Evolutionary conservation across 768 basidiomycete species (phyloP).

Genomic region (Trametes villosa): DNA sequence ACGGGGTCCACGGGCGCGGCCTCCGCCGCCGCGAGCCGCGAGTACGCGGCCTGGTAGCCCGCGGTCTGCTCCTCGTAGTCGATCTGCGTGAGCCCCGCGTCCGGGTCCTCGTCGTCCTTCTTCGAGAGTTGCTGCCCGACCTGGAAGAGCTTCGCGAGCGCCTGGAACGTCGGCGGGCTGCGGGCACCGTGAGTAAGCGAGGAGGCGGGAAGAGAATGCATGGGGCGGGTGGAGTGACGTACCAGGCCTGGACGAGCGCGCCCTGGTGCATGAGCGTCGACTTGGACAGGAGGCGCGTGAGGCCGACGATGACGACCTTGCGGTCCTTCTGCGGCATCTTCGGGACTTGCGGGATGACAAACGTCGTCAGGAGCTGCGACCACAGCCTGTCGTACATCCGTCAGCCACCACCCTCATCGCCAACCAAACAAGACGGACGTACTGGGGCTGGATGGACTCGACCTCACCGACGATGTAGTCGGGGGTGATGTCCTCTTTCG

Average conservation of each 20-base stretch:
- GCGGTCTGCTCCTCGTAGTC: conserved; percentile 90
- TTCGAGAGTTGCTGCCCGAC: conserved; percentile 71
- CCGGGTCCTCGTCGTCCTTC: conserved; percentile 52
- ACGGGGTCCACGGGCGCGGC: conserved; percentile 41
- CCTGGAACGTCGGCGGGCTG: conserved; percentile 74
- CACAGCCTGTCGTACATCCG: conserved; percentile 58
- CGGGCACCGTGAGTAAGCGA: background rate
- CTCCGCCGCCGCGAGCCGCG: conserved; percentile 76
- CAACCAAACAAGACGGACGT: conserved; percentile 30
- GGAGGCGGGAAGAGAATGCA: background rate
- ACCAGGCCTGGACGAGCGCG: conserved; percentile 71
- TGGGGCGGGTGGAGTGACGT: conserved; percentile 19
- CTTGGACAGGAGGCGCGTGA: conserved; percentile 78
- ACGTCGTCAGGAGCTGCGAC: conserved; percentile 75
- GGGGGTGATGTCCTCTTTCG: conserved; percentile 73
- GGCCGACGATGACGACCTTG: conserved; percentile 81
- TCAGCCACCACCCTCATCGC: background rate
- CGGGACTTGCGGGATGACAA: conserved; percentile 80
- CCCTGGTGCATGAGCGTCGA: conserved; percentile 70
- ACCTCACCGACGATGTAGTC: conserved; percentile 79
- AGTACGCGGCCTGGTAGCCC: conserved; percentile 95
- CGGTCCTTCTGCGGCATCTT: conserved; percentile 83
- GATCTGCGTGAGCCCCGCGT: conserved; percentile 69
- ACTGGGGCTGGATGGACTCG: conserved; percentile 88
- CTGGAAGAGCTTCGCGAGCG: conserved; percentile 75